phyloP scores from a whole-genome alignment of 768 basidiomycete genomes.

The Agrocybe praecox region DNA sequence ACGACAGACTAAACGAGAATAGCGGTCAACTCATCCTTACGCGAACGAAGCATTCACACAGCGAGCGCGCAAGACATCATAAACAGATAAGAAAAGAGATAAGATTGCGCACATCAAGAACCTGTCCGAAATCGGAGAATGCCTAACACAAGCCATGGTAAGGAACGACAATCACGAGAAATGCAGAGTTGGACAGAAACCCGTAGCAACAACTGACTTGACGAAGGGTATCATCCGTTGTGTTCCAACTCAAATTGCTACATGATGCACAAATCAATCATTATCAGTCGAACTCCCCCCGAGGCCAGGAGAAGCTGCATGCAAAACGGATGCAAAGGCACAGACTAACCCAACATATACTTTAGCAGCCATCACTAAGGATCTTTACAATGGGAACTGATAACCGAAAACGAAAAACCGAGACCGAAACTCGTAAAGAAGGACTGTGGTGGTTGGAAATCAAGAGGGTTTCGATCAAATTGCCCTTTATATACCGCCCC shows the following conservation, averaged over 20 bases:
- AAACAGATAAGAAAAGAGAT: constrained; percentile 29
- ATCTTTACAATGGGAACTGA: constrained; percentile 48
- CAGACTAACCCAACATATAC: constrained; percentile 95
- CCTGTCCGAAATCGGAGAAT: constrained; percentile 79
- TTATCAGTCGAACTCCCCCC: constrained; percentile 60
- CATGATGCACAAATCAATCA: constrained; percentile 45
- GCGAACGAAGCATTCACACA: constrained; percentile 19
- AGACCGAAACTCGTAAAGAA: constrained; percentile 54
- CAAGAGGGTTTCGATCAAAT: constrained; percentile 37
- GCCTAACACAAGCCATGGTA: constrained; percentile 66
- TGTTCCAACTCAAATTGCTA: constrained; percentile 97
- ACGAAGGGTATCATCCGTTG: constrained; percentile 90
- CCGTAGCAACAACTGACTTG: constrained; percentile 70
- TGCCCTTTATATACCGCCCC: constrained; percentile 25
- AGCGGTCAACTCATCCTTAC: constrained; percentile 40
- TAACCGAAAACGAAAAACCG: constrained; percentile 55
- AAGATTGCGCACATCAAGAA: constrained; percentile 87
- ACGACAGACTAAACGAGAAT: constrained; percentile 80
- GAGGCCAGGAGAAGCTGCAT: constrained; percentile 49
- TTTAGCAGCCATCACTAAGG: constrained; percentile 79
- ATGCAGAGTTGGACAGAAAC: constrained; percentile 32
- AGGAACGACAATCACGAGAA: constrained; percentile 45
- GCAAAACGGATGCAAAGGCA: constrained; percentile 49
- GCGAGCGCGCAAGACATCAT: constrained; percentile 27
- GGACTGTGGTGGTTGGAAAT: constrained; percentile 50